Percentiles rank a stretch among this genome's conserved stretches.
phyloP scores from a whole-genome alignment of 108 stramenopile genomes.

The Fistulifera solaris region DNA sequence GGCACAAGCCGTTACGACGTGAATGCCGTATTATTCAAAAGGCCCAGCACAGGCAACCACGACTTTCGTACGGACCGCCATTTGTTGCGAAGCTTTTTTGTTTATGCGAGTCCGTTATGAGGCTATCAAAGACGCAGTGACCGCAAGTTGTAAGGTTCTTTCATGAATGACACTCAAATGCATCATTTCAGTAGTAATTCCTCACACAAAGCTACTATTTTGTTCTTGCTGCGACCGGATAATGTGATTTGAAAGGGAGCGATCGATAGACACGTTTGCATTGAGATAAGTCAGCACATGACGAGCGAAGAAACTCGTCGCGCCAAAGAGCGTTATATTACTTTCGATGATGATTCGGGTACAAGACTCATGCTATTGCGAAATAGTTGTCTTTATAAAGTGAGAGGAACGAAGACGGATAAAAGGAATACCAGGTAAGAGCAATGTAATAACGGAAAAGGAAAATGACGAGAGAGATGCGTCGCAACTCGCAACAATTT shows the following conservation, averaged over 20 bases:
- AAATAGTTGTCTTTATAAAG: too few relatives aligned
- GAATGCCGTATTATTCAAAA: slow-evolving; percentile 58
- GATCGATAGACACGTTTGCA: slow-evolving; percentile 3
- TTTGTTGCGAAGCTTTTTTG: slow-evolving; percentile 9
- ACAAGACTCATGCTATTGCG: too few relatives aligned
- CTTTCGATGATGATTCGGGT: not conserved
- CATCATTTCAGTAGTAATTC: not conserved
- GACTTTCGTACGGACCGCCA: slow-evolving; percentile 55
- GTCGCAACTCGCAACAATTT: too few relatives aligned
- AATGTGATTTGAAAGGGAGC: slow-evolving; percentile 16
- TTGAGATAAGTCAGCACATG: slow-evolving; percentile 26
- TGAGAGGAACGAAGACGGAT: too few relatives aligned
- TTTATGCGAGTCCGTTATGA: slow-evolving; percentile 25
- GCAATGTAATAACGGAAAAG: too few relatives aligned
- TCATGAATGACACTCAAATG: not conserved
- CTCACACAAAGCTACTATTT: slow-evolving; percentile 22
- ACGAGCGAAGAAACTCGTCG: slow-evolving; percentile 35
- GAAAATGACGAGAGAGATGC: too few relatives aligned
- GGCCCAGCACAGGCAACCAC: slow-evolving; percentile 84
- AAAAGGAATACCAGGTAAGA: too few relatives aligned
- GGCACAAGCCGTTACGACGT: slow-evolving; percentile 74
- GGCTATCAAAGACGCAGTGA: slow-evolving; percentile 8
- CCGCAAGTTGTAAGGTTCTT: not conserved
- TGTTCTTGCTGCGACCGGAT: slow-evolving; percentile 27
- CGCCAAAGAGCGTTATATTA: slow-evolving; percentile 40